Percentiles rank a stretch among this genome's conserved stretches.
Evolutionary conservation across 257 asterid genomes (phyloP).

Genomic region (Solanum gracilifrons): DNA sequence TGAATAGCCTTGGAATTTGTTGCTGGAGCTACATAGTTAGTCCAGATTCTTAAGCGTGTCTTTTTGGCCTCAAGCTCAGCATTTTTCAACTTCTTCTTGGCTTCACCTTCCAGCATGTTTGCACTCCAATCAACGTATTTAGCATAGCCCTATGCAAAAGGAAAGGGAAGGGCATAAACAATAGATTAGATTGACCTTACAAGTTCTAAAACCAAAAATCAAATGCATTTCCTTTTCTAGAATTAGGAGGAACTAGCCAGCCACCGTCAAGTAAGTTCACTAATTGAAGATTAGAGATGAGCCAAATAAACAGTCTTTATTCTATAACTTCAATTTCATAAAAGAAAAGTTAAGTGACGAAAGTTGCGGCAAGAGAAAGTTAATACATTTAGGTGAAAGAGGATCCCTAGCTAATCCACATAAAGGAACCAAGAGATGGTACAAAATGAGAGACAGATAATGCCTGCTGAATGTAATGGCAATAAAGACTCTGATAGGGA

Average conservation of each 20-base stretch:
- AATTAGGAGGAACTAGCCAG: background rate
- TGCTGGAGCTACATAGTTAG: constrained; percentile 78
- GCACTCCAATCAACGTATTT: constrained; percentile 95
- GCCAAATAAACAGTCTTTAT: background rate
- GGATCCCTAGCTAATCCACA: background rate
- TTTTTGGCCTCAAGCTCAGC: constrained; percentile 92
- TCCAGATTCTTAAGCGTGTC: constrained; percentile 64
- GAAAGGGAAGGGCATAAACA: background rate
- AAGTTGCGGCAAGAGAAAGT: background rate
- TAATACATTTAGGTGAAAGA: background rate
- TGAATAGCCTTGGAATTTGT: constrained; percentile 91
- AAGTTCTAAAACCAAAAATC: background rate
- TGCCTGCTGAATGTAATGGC: background rate
- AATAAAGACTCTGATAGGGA: background rate
- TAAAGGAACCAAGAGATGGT: background rate
- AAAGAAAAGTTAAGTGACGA: background rate
- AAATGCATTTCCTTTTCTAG: background rate
- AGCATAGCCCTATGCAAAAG: constrained; percentile 58
- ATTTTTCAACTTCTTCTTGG: constrained; percentile 52
- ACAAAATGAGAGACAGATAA: background rate
- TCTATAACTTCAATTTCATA: background rate
- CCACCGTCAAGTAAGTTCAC: background rate
- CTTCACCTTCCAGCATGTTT: constrained; percentile 68
- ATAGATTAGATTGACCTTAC: background rate
- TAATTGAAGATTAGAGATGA: background rate